Evolutionary conservation across 2,329 filamentous ascomycete species (phyloP), one percentile per base, ranked within the genome.

Genomic region (Fusarium circinatum): DNA sequence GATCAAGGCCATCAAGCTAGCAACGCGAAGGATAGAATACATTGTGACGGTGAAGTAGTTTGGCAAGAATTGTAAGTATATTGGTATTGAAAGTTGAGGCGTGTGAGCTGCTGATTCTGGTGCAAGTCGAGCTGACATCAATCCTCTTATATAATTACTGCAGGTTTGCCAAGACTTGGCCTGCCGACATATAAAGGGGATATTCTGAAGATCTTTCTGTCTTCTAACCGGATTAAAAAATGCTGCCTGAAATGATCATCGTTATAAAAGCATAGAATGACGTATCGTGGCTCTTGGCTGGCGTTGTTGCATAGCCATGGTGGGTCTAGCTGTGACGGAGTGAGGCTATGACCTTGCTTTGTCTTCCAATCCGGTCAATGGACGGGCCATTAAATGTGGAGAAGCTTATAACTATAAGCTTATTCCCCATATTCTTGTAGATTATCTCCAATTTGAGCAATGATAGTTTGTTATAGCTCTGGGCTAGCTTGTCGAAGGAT

Each of bases 231-330:
- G 15, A 17, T 20, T 45, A 51, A 32, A 51, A n/a, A 14, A 8
- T 14, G 45, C 14, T 60, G 36, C 57, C 57, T 61, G 11, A 8
- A 34, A 22, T 32, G 36, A 54, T 60, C 57, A 34, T 26, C 45
- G 2, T 6, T n/a, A 11, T 20, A 30, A 14, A 24, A 12, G 26
- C 9, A 41, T 34, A 11, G 3, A 12, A 60, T 60, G 57, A 60
- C 45, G 45, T 60, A 32, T 20, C 32, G 22, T 32, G 5, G 12
- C 20, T 32, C 28, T 60, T 60, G 45, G 45, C 45, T 42, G 20
- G 36, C 20, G 36, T 28, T n/a, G 11, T 52, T 11, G 9, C 10
- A 39, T 3, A 12, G 26, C 32, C 32, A 11, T 32, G 4, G 45
- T 54, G 57, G 45, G 10, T 26, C 26, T 15, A 32, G 36, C 45